A percentile compares a stretch with the other conserved stretches of the same genome.
phyloP scores from a whole-genome alignment of 495 filamentous ascomycete species.

The Neurospora sp. region DNA sequence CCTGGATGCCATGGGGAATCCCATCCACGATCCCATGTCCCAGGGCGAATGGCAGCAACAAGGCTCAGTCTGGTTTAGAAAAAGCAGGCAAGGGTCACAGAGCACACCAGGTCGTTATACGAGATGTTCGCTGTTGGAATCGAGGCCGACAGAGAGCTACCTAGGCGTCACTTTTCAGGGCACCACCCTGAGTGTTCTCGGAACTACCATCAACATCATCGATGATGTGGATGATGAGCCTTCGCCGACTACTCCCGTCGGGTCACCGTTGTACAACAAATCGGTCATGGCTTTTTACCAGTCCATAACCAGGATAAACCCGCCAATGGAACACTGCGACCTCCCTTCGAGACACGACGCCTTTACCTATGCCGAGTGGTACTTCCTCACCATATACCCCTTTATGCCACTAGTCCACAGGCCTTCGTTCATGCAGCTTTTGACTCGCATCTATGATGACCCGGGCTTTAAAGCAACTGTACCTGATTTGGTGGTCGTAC shows the following conservation, averaged over 20 bases:
- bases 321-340: conserved; percentile 41
- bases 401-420: conserved; percentile 65
- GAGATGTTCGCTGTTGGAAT: conserved; percentile 19
- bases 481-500: conserved; percentile 59
- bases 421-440: conserved; percentile 53
- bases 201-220: conserved; percentile 63
- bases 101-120: conserved; percentile 7
- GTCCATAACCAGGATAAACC: conserved; percentile 48
- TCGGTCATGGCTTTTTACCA: conserved; percentile 59
- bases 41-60: conserved; percentile 34
- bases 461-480: conserved; percentile 46
- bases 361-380: conserved; percentile 57
- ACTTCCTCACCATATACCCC: conserved; percentile 60
- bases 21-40: conserved; percentile 17
- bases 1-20: conserved; percentile 19
- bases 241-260: conserved; percentile 27
- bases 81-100: conserved; percentile 7
- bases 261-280: conserved; percentile 48
- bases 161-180: conserved; percentile 64
- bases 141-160: conserved; percentile 54
- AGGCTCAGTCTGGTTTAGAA: conserved; percentile 43
- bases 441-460: conserved; percentile 54
- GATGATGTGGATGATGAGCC: conserved; percentile 54
- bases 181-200: conserved; percentile 61
- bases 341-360: conserved; percentile 48